Base-by-base conservation (phyloP, 768 basidiomycete genomes). In the Sistotremastrum niveocremeum region DNA sequence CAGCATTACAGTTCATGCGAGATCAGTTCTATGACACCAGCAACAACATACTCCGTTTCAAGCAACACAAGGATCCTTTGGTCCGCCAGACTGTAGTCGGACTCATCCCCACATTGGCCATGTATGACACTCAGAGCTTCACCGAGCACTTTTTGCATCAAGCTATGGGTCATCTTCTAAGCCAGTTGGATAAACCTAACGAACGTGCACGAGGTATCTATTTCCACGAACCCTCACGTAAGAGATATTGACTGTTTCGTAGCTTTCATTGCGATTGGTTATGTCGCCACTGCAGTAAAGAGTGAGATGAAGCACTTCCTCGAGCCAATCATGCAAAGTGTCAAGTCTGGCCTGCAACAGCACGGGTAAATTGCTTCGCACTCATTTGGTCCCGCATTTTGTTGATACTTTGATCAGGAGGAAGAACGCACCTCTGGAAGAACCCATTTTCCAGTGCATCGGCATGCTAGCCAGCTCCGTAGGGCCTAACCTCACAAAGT, bases 251-350 rank as follows among this genome's bases (percentile, higher is more conserved):
- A 51, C 53, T 49, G 32, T 39, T 46, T 44, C 9, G 4, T 50
- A 90, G 93, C 93, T 3, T 98, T 97, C 60, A 81, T 91, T 53
- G 93, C 95, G 2, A 91, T 99, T 51, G 95, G 95, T 0, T 89
- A 95, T 56, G 86, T 94, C 42, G 90, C 95, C 2, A 77, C 79
- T 38, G 84, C 87, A 42, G 87, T 98, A 20, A 81, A 81, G 40
- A 85, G 89, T 51, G 89, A 94, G 50, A 95, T 98, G 86, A 90
- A 93, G 57, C 81, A 81, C 0, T 99, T 95, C 62, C 73, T 98
- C 29, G 94, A 98, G 49, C 76, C 81, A 4, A 85, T 95, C 49
- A 88, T 98, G 77, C 59, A 66, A 45, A 81, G 87, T 45, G 84
- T 98, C 57, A 95, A 94, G 61, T 71, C 77, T 44, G 89, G 88